phyloP scores from a whole-genome alignment of 2,329 filamentous ascomycete species.

The Alternaria sp. region DNA sequence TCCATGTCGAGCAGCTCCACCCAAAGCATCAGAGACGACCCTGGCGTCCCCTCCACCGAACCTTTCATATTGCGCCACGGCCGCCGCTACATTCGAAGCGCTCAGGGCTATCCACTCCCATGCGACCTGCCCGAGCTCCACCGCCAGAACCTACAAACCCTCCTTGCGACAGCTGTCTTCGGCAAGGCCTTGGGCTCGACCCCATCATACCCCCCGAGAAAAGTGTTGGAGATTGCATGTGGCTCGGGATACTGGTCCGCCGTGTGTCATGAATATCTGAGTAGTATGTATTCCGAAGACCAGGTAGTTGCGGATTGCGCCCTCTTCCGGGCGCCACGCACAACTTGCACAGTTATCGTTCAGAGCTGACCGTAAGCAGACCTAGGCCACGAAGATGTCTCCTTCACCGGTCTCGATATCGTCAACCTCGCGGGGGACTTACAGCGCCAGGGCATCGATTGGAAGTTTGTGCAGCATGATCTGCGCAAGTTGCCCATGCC shows the following conservation, averaged over 20 bases:
- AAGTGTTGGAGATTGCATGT: constrained; percentile 85
- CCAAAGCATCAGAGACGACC: constrained; percentile 43
- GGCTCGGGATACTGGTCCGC: constrained; percentile 91
- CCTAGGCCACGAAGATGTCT: constrained; percentile 72
- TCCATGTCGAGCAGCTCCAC: constrained; percentile 52
- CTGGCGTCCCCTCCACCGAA: constrained; percentile 30
- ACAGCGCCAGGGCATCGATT: constrained; percentile 78
- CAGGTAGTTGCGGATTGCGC: background rate
- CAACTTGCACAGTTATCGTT: background rate
- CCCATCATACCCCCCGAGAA: constrained; percentile 66
- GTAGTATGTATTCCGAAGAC: constrained; percentile 48
- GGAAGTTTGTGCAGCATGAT: constrained; percentile 90
- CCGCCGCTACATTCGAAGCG: constrained; percentile 82
- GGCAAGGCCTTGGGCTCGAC: constrained; percentile 81
- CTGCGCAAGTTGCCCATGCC: constrained; percentile 78
- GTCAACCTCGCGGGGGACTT: constrained; percentile 74
- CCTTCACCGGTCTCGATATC: constrained; percentile 85
- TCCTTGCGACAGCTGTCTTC: constrained; percentile 82
- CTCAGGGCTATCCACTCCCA: constrained; percentile 80
- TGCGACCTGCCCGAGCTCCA: constrained; percentile 88
- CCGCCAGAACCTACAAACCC: constrained; percentile 83
- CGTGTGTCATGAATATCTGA: constrained; percentile 83
- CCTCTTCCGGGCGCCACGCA: background rate
- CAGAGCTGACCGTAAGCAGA: constrained; percentile 9
- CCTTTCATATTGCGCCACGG: constrained; percentile 77